A percentile compares a stretch with the other conserved stretches of the same genome.
Conservation (phyloP, 2,329 filamentous ascomycete genomes). For the Pseudovirgaria hyperparasitica region DNA sequence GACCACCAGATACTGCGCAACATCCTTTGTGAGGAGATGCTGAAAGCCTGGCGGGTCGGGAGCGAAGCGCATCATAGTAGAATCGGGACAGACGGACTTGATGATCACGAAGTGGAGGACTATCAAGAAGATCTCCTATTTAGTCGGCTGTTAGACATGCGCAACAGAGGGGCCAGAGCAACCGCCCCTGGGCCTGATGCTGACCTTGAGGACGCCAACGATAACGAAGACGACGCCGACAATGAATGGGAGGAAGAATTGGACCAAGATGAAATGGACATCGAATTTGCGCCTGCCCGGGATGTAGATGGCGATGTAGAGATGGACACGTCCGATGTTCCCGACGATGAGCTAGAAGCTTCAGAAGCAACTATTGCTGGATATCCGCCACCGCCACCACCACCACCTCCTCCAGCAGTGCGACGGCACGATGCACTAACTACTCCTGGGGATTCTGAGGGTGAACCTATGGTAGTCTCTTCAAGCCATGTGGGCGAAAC, state of each 20-base stretch:
- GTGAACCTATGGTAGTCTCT: constrained; percentile 45
- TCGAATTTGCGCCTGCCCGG: constrained; percentile 30
- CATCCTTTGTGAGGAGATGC: constrained; percentile 80
- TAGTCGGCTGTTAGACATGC: no score
- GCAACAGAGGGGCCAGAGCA: constrained; percentile 8
- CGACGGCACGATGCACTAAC: constrained; percentile 46
- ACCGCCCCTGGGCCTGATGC: constrained; percentile 23
- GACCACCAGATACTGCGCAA: constrained; percentile 69
- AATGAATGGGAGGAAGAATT: constrained; percentile 36
- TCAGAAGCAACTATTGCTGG: constrained; percentile 68
- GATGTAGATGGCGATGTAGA: constrained; percentile 37
- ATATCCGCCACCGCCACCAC: constrained; percentile 56
- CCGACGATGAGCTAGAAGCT: constrained; percentile 58
- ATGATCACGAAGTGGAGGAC: constrained; percentile 64
- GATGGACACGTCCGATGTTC: constrained; percentile 31
- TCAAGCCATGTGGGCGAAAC: constrained; percentile 54
- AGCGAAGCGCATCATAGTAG: constrained; percentile 70
- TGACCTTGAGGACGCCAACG: constrained; percentile 33
- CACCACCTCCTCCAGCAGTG: constrained; percentile 30
- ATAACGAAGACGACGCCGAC: constrained; percentile 33
- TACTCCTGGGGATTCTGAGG: constrained; percentile 62
- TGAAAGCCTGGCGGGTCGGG: constrained; percentile 76
- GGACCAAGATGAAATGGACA: constrained; percentile 38
- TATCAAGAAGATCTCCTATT: constrained; percentile 27
- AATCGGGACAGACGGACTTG: constrained; percentile 65